Evolutionary conservation across 2,329 filamentous ascomycete genomes (phyloP).

Genomic region (Coleophoma cylindrospora): DNA sequence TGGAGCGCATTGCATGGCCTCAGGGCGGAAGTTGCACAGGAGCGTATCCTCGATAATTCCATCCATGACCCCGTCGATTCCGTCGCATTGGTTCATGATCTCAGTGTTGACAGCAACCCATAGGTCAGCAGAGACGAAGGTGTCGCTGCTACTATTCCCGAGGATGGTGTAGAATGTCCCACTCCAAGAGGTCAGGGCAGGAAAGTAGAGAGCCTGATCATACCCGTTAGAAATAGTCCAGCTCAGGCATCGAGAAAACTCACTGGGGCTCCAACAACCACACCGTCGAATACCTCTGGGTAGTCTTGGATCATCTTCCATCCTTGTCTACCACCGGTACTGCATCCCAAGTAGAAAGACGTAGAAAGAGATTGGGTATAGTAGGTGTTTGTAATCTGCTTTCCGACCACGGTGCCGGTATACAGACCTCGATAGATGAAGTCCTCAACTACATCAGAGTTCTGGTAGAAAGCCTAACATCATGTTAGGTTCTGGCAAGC

Average conservation of each 20-base stretch:
- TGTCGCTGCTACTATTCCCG: conserved; percentile 5
- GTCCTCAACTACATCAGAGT: conserved; percentile 17
- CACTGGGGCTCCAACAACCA: conserved; percentile 31
- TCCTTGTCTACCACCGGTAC: conserved; percentile 35
- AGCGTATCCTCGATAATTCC: conserved; percentile 33
- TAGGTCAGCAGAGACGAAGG: conserved; percentile 3
- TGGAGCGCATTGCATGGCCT: conserved; percentile 12
- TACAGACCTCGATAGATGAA: conserved; percentile 19
- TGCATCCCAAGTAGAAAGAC: conserved; percentile 35
- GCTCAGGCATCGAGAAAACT: neutral
- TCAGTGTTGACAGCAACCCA: conserved; percentile 20
- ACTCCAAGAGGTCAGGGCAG: conserved; percentile 11
- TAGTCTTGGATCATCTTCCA: conserved; percentile 34
- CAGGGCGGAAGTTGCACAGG: conserved; percentile 26
- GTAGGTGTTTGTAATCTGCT: conserved; percentile 24
- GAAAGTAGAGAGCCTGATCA: conserved; percentile 18
- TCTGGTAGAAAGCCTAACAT: conserved; percentile 12
- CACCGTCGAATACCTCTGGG: conserved; percentile 36
- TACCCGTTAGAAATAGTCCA: neutral
- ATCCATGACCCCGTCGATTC: conserved; percentile 31
- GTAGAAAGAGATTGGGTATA: conserved; percentile 26
- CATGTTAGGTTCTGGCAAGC: neutral
- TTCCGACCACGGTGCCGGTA: conserved; percentile 15
- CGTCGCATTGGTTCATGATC: conserved; percentile 31
- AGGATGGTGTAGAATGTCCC: conserved; percentile 9